Evolutionary conservation across 2,329 filamentous ascomycete genomes (phyloP), one percentile per base, ranked within the genome.

Genomic region (Kalmusia sp.): DNA sequence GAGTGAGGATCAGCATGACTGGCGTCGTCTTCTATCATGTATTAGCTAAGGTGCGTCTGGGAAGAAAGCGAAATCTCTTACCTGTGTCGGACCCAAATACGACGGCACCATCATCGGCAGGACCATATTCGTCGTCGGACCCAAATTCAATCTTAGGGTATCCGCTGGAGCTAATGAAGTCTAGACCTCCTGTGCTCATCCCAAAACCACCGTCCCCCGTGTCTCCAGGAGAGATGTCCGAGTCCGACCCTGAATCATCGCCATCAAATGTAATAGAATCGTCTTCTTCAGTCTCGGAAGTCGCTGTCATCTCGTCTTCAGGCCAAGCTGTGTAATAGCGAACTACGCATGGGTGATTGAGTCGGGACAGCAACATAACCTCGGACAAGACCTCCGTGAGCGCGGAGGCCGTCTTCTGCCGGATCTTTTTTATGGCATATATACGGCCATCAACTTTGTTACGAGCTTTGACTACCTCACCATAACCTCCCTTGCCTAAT

Each of bases 371-470:
- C 7, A 98, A 78, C 70, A 93, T 89, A 34, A 97, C 93, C 72
- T 95, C 91, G 49, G 90, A 92, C 22, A 93, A 72, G 11, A 93
- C 87, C 69, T 96, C 90, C 0, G 90, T 93, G 33, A 98, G 80
- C 4, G 82, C 80, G 9, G 87, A 83, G 22, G 89, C 84, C 1
- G 91, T 91, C 46, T 88, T 88, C 62, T 95, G 91, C 1, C 87
- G 91, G 57, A 99, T 95, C 72, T 98, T 97, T 74, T 99, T 99
- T 70, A 99, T 91, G 15, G 95, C 95, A 75, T 98, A 99, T 37
- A 96, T 88, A 52, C 93, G 90, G 0, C 91, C 91, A 70, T 98
- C 95, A 3, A 97, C 85, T 76, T 95, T 96, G 74, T 96, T 96
- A 27, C 93, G 86, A 2, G 93, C 93, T 72, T 96, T 96, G 50